These are phyloP conservation scores for Astraeus odoratus DNA, from an alignment of 768 basidiomycete genomes.

Conservation along the genomic window DNA sequence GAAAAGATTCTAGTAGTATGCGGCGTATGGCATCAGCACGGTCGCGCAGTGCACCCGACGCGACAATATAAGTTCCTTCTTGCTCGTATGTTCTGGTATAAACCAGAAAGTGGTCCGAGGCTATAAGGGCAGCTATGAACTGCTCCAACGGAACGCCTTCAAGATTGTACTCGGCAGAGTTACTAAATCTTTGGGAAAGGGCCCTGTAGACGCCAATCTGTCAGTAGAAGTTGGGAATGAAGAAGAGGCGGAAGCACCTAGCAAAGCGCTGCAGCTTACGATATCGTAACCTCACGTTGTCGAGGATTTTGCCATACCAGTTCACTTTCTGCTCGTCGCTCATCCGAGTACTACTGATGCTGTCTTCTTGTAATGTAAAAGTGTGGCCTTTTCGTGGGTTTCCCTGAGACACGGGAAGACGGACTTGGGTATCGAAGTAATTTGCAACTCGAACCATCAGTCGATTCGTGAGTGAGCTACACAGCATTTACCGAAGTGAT, in stretches of 20 bases:
- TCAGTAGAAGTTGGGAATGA: background rate
- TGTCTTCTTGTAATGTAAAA: slow-evolving; percentile 31
- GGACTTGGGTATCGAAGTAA: slow-evolving; percentile 92
- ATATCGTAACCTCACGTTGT: slow-evolving; percentile 85
- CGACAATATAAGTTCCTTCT: slow-evolving; percentile 90
- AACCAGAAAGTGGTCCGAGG: slow-evolving; percentile 88
- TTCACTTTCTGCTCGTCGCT: slow-evolving; percentile 72
- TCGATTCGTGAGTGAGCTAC: slow-evolving; percentile 85
- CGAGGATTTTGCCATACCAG: slow-evolving; percentile 92
- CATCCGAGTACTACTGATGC: slow-evolving; percentile 44
- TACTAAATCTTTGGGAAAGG: slow-evolving; percentile 82
- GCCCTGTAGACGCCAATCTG: slow-evolving; percentile 34
- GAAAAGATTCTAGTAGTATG: slow-evolving; percentile 81
- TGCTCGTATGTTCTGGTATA: slow-evolving; percentile 84
- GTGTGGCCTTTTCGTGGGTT: slow-evolving; percentile 21
- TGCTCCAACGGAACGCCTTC: slow-evolving; percentile 66
- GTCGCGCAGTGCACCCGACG: slow-evolving; percentile 67
- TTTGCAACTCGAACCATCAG: slow-evolving; percentile 89
- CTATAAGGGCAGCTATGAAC: slow-evolving; percentile 74
- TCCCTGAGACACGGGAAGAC: slow-evolving; percentile 49
- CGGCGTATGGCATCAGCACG: slow-evolving; percentile 70
- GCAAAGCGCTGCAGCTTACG: slow-evolving; percentile 93
- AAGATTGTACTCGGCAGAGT: slow-evolving; percentile 85
- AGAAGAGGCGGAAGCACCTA: slow-evolving; percentile 38
- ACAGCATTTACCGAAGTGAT: background rate